Conservation (phyloP, 345 rosid genomes). For the Abelmoschus esculentus region DNA sequence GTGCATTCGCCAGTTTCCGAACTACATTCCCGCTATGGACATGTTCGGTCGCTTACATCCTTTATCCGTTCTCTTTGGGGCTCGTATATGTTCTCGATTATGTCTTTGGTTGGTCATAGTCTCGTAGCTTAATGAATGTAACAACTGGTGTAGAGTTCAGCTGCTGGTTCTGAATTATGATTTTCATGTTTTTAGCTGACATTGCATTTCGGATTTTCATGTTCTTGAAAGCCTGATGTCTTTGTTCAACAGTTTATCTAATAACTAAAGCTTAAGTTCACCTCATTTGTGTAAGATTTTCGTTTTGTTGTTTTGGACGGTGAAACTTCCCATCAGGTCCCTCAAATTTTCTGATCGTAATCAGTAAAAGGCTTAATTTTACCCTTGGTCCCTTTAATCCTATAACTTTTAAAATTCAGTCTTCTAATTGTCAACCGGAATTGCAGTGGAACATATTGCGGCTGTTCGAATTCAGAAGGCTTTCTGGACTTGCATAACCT, state of each 20-base stretch:
- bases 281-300: not conserved
- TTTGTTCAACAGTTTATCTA: not conserved
- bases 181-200: not conserved
- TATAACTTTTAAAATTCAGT: no score
- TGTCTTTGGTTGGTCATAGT: conserved; percentile 79
- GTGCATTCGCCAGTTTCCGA: conserved; percentile 72
- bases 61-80: conserved; percentile 78
- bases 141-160: not conserved
- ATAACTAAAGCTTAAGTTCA: not conserved
- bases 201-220: not conserved
- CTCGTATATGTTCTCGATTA: conserved; percentile 84
- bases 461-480: conserved; percentile 57
- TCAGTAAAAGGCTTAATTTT: not conserved
- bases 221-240: not conserved
- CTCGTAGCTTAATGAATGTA: conserved; percentile 33
- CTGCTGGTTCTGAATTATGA: not conserved
- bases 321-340: no score
- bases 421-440: not conserved
- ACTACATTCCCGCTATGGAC: conserved; percentile 94
- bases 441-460: conserved; percentile 27
- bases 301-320: not conserved
- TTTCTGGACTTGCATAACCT: conserved; percentile 34
- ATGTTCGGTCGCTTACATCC: conserved; percentile 51
- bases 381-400: no score
- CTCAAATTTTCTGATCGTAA: no score